Conservation (phyloP, 78 protist species). For the Protostelium mycophagum region DNA sequence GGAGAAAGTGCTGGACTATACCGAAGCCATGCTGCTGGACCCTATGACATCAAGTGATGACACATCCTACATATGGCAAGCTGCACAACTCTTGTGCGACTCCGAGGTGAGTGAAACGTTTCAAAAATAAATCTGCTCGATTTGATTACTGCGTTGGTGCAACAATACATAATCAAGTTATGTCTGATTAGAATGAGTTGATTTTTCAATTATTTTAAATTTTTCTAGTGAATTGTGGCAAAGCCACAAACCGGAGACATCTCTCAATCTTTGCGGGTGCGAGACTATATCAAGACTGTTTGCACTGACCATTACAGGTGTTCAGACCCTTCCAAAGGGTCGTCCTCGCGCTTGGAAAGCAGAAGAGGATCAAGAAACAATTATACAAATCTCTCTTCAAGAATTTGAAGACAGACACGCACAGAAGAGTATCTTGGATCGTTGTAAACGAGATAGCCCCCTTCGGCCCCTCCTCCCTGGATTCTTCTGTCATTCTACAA, state of each 20-base stretch:
- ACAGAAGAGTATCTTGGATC: not conserved
- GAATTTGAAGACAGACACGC: not conserved
- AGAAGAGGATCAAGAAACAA: not conserved
- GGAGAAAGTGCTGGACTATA: not conserved
- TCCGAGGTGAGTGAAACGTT: not conserved
- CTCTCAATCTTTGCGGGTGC: too few relatives aligned
- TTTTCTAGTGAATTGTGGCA: too few relatives aligned
- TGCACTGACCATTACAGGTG: not conserved
- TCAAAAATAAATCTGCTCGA: too few relatives aligned
- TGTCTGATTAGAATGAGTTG: too few relatives aligned
- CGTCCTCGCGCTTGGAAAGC: not conserved
- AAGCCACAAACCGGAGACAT: too few relatives aligned
- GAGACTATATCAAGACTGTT: not conserved
- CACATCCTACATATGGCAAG: not conserved
- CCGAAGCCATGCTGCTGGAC: not conserved
- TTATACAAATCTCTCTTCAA: not conserved
- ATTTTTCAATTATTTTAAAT: too few relatives aligned
- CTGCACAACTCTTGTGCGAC: not conserved
- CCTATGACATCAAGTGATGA: not conserved
- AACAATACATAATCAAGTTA: too few relatives aligned
- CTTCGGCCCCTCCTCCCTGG: not conserved
- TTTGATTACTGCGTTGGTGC: too few relatives aligned
- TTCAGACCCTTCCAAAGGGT: not conserved
- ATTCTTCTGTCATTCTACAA: not conserved
- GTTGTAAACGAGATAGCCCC: not conserved